phyloP scores from a whole-genome alignment of 1,139 yeast species.

The Blastobotrys aristatus region DNA sequence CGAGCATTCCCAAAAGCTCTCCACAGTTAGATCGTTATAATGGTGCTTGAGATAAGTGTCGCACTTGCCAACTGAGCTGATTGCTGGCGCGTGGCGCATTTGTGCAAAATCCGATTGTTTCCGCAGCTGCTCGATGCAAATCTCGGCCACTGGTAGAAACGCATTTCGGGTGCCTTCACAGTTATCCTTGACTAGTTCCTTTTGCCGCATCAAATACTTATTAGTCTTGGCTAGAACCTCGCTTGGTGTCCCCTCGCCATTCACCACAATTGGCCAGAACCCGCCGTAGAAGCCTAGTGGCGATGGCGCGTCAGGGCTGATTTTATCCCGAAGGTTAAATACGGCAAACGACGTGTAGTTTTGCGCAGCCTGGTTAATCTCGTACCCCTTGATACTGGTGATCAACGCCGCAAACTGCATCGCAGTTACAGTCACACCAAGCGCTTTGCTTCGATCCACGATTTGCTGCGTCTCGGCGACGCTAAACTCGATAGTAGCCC shows the following conservation, averaged over 20 bases:
- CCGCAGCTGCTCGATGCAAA: neutral
- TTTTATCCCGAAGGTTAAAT: neutral
- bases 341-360: neutral
- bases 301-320: neutral
- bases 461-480: neutral
- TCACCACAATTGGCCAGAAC: slow-evolving; percentile 2
- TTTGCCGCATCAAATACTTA: neutral
- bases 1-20: slow-evolving; percentile 1
- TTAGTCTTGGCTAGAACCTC: neutral
- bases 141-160: neutral
- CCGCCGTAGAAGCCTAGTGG: neutral
- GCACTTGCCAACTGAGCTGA: neutral
- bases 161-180: neutral
- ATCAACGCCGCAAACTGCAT: neutral
- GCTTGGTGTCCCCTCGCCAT: neutral
- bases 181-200: neutral
- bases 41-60: neutral
- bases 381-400: neutral
- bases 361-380: neutral
- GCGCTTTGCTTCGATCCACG: neutral
- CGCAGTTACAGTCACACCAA: neutral
- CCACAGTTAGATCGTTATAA: neutral
- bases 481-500: neutral
- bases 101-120: neutral
- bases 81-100: neutral